phyloP scores from a whole-genome alignment of 345 rosid species.

The Isatis tinctoria region DNA sequence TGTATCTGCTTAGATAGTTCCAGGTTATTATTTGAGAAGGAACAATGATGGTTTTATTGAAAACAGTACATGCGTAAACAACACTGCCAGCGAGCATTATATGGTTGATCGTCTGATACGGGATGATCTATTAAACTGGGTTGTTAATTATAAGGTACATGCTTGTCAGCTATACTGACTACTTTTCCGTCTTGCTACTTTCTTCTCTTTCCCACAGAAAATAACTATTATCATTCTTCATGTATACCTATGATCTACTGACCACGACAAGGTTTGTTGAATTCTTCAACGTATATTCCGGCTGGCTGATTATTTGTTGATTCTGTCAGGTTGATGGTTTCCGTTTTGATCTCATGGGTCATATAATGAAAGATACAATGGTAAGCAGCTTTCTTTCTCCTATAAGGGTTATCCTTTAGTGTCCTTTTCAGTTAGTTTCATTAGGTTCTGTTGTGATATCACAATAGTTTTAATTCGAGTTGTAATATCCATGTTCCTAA shows the following conservation, averaged over 20 bases:
- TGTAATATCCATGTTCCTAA: constrained; percentile 26
- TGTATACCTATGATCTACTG: constrained; percentile 2
- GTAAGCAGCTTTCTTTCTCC: constrained; percentile 41
- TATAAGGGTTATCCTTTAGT: background rate
- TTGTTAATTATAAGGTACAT: constrained; percentile 76
- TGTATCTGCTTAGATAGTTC: constrained; percentile 65
- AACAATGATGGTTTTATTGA: constrained; percentile 76
- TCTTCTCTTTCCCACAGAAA: background rate
- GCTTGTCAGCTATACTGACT: constrained; percentile 2
- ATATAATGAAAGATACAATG: constrained; percentile 86
- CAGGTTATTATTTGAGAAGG: constrained; percentile 95
- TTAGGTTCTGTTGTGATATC: background rate
- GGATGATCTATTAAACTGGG: constrained; percentile 88
- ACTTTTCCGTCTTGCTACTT: background rate
- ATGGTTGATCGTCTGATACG: constrained; percentile 85
- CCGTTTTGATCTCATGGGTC: constrained; percentile 98
- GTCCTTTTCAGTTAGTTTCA: background rate
- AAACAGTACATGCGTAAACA: constrained; percentile 84
- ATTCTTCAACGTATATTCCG: background rate
- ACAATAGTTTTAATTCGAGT: background rate
- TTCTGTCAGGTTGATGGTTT: constrained; percentile 87
- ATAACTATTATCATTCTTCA: background rate
- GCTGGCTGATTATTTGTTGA: constrained; percentile 17
- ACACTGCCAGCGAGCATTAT: constrained; percentile 97
- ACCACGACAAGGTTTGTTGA: no score